These are phyloP conservation scores for Laburnicola sp. DNA, from an alignment of 2,329 filamentous ascomycete species.

Conservation along the genomic window DNA sequence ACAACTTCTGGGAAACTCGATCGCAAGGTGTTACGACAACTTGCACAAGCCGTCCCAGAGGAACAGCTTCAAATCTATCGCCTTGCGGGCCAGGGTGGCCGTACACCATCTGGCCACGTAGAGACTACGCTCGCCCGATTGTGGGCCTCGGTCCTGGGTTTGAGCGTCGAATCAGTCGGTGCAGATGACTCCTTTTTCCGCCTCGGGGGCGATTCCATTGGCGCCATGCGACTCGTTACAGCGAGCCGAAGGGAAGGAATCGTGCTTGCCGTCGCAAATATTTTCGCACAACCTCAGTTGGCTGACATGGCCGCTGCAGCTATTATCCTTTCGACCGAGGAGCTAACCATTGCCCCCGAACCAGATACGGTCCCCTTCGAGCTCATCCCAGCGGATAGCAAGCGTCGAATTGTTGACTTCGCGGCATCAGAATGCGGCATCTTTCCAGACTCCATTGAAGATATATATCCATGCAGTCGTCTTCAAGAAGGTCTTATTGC, in stretches of 20 bases:
- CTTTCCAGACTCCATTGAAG: conserved; percentile 26
- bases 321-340: conserved; percentile 23
- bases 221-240: conserved; percentile 51
- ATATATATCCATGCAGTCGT: conserved; percentile 22
- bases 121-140: conserved; percentile 34
- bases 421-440: conserved; percentile 33
- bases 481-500: no score
- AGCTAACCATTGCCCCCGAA: conserved; percentile 15
- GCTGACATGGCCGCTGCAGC: conserved; percentile 46
- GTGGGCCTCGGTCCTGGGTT: conserved; percentile 47
- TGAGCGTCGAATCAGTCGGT: conserved; percentile 44
- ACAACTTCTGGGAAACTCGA: conserved; percentile 51
- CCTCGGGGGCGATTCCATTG: conserved; percentile 53
- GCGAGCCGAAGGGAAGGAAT: conserved; percentile 46
- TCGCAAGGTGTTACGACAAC: conserved; percentile 42
- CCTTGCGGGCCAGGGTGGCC: conserved; percentile 33
- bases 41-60: conserved; percentile 38
- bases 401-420: conserved; percentile 25
- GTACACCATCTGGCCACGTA: conserved; percentile 26
- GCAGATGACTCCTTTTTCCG: conserved; percentile 52
- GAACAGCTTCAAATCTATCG: conserved; percentile 26
- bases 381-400: conserved; percentile 22
- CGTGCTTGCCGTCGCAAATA: conserved; percentile 47
- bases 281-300: conserved; percentile 51
- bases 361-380: conserved; percentile 26